Evolutionary conservation across 2,329 filamentous ascomycete genomes (phyloP), one percentile per base, ranked within the genome.

Genomic region (Rhexocercosporidium sp.): DNA sequence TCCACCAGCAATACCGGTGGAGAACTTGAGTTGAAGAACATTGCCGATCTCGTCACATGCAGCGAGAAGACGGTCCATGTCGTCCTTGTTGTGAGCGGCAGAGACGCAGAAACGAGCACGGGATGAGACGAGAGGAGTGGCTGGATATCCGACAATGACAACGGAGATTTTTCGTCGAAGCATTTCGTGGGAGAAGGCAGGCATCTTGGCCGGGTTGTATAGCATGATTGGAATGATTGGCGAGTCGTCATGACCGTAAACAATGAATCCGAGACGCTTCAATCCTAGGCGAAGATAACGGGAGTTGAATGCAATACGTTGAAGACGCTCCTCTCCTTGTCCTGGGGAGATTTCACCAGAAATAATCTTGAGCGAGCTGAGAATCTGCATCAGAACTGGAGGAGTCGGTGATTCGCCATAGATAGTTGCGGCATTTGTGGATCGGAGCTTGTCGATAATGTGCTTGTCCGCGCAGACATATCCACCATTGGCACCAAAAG

Each of bases 191-290:
- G 94, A 97, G 81, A 99, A 99, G 67, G 96, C 95, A 4, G 95
- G 92, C 85, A 99, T 97, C 83, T 99, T 99, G 75, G 93, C 96
- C n/a, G 96, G 96, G 81, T 98, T 93, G 85, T 97, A 99, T 31
- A 99, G 89, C 76, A 97, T 87, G 72, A 99, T 81, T 63, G 96
- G 96, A 74, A 99, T 94, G 74, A 99, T 98, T 65, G 96, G 96
- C 5, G 94, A 97, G 81, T 99, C 96, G 77, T 99, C 96, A 79
- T 98, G 94, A 69, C 96, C 96, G 78, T 96, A 97, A 64, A 97
- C 91, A 77, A 99, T 99, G 82, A 94, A 95, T 59, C 96, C 96
- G 62, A 99, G 90, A 73, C 96, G 92, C 86, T 99, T 99, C 76
- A 99, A 88, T 72, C 96, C 96, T 31, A 99, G 89, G 67, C 96